Base-by-base conservation (phyloP, 345 rosid species). In the Salix purpurea region DNA sequence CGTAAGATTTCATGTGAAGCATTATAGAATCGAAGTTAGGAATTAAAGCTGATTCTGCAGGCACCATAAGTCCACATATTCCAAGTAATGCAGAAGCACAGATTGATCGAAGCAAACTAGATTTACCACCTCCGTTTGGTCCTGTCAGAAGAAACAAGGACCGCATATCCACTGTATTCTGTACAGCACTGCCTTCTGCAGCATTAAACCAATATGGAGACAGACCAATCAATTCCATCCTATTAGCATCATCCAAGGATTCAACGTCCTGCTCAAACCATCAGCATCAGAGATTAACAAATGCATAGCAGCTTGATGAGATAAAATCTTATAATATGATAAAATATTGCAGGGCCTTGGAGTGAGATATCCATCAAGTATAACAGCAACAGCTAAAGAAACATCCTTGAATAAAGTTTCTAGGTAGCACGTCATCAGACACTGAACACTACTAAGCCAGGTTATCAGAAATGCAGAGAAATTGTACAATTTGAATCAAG, bases 1-100 rank as follows among this genome's bases (percentile, higher is more conserved):
- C 99, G 74, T 93, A 92, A 48, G 99, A 96, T 88, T 96, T 96
- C 96, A 95, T 93, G 78, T 96, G 99, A 78, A 96, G 99, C 97
- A 93, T 93, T 71, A 96, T 88, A 71, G 97, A 89, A 86, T 93
- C 94, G 46, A 93, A 90, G 73, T 86, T 90, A 80, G 99, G 99
- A 80, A 96, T 90, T 46, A 56, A 64, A 28, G 98, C 98, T 26
- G 97, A 91, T 78, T 93, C 91, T 65, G 97, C 96, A 50, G 99
- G 98, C 64, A 96, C 94, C 96, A 95, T 91, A 74, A 93, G 89
- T 65, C 99, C 99, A 46, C 94, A 95, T 40, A 90, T 91, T 74
- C 98, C 98, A 73, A 96, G 99, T 80, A 96, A 80, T 60, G 97
- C 85, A 78, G 94, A 92, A 2, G 99, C 97, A 67, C 99, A 92